Percentiles rank a stretch among this genome's conserved stretches.
phyloP scores from a whole-genome alignment of 345 rosid genomes.

The Acer yangbiense region DNA sequence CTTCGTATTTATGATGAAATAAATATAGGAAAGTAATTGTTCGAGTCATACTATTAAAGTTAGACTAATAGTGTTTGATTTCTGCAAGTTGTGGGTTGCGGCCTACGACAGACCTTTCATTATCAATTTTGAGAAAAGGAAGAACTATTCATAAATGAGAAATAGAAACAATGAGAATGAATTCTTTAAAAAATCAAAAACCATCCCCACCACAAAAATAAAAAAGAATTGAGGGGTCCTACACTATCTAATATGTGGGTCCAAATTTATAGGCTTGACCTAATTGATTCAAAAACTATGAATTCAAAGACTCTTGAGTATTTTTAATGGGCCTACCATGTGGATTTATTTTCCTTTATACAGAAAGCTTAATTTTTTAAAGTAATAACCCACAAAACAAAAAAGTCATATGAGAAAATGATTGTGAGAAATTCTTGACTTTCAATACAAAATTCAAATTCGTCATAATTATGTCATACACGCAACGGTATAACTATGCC shows the following conservation, averaged over 20 bases:
- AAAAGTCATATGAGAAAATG: background rate
- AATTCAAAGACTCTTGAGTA: background rate
- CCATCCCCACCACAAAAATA: background rate
- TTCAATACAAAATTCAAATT: background rate
- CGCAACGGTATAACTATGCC: too few species aligned
- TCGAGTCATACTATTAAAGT: background rate
- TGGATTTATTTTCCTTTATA: background rate
- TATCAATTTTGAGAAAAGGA: too few species aligned
- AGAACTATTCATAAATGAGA: too few species aligned
- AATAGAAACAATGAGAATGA: background rate
- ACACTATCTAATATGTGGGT: background rate
- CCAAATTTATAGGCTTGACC: background rate
- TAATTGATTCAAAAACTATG: background rate
- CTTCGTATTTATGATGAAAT: too few species aligned
- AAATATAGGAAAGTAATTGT: too few species aligned
- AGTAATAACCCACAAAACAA: background rate
- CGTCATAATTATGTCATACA: too few species aligned
- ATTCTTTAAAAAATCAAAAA: too few species aligned
- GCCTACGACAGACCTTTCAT: too few species aligned
- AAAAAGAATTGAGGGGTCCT: background rate
- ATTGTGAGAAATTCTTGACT: background rate
- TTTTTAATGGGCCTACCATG: background rate
- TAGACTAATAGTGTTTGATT: too few species aligned
- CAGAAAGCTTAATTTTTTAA: background rate
- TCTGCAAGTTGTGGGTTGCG: too few species aligned